Percentiles rank a stretch among this genome's conserved stretches.
Conservation (phyloP, 1,284 basidiomycete species). For the Leccinum brunneo-olivaceum region DNA sequence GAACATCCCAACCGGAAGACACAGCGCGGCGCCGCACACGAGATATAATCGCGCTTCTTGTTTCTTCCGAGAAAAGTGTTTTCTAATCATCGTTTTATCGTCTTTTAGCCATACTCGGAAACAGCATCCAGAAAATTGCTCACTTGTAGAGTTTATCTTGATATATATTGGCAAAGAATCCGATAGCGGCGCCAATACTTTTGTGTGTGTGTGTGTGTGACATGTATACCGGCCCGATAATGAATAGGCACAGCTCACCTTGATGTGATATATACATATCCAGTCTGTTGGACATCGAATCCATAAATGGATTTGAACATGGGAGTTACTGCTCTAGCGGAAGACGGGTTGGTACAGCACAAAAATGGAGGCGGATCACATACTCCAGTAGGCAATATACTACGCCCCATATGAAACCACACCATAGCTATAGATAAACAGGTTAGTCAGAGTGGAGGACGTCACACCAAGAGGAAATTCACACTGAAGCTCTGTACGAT, state of each 20-base stretch:
- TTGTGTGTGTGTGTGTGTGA: no score
- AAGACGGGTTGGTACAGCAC: neutral
- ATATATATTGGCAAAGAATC: constrained; percentile 50
- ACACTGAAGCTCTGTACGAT: constrained; percentile 71
- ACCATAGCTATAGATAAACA: constrained; percentile 50
- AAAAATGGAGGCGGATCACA: constrained; percentile 14
- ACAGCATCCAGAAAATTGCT: constrained; percentile 13
- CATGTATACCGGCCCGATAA: neutral
- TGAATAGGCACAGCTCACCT: constrained; percentile 38
- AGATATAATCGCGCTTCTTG: constrained; percentile 59
- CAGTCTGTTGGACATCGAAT: constrained; percentile 61
- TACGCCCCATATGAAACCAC: constrained; percentile 75
- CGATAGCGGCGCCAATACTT: constrained; percentile 59
- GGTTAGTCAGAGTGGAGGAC: neutral
- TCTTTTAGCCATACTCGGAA: neutral
- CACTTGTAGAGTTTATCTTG: constrained; percentile 66
- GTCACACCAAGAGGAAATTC: constrained; percentile 17
- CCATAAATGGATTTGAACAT: constrained; percentile 57
- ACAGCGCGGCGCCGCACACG: constrained; percentile 46
- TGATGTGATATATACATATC: constrained; percentile 54
- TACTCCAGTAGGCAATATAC: constrained; percentile 64
- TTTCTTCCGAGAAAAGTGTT: constrained; percentile 34
- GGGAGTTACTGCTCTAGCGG: constrained; percentile 49
- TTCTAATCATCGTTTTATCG: constrained; percentile 8
- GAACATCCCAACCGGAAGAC: constrained; percentile 49